phyloP scores from a whole-genome alignment of 148 eudicot genomes.

The Amaranthus palmeri region DNA sequence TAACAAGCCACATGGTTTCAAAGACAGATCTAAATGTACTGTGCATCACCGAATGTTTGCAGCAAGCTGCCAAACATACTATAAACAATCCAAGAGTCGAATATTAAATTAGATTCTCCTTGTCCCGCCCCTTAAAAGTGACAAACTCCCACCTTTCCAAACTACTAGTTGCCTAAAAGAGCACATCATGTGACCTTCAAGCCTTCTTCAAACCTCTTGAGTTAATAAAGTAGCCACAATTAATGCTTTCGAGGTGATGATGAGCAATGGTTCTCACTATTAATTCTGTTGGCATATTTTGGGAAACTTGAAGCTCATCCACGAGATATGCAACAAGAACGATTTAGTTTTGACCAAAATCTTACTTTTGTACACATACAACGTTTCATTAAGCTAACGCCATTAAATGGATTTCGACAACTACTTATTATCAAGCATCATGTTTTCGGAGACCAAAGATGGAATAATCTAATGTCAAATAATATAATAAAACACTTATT shows the following conservation, averaged over 20 bases:
- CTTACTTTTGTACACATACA: neutral
- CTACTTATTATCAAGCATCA: neutral
- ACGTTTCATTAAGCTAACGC: too few species aligned
- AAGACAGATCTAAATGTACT: neutral
- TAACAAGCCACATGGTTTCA: neutral
- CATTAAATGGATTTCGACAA: neutral
- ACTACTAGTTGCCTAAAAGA: neutral
- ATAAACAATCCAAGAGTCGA: neutral
- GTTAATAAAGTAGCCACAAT: neutral
- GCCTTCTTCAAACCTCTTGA: neutral
- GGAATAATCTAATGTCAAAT: too few species aligned
- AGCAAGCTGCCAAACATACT: conserved; percentile 5
- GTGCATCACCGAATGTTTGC: neutral
- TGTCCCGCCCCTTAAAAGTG: neutral
- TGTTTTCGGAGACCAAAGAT: neutral
- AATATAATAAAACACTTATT: too few species aligned
- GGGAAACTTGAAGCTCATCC: too few species aligned
- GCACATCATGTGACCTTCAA: neutral
- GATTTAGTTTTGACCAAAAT: neutral
- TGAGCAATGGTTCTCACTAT: neutral
- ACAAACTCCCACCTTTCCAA: neutral
- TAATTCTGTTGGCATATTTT: too few species aligned
- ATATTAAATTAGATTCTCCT: neutral
- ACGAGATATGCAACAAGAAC: too few species aligned
- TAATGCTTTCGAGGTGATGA: neutral